Evolutionary conservation across 345 rosid genomes (phyloP).

Genomic region (Aquilaria malaccensis): DNA sequence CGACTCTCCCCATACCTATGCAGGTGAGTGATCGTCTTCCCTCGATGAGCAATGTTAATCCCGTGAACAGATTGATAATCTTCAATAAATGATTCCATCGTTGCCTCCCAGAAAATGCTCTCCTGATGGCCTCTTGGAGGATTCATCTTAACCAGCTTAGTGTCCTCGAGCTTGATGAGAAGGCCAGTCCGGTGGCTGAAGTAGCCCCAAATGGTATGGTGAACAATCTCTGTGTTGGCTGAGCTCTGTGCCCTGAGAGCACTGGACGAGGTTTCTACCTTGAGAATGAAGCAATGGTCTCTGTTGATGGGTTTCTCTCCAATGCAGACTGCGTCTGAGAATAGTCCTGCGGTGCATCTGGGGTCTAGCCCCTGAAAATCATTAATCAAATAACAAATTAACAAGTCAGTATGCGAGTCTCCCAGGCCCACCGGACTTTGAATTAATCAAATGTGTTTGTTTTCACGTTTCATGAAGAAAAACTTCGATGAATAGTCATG

Average conservation of each 20-base stretch:
- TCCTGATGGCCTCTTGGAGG: slow-evolving; percentile 31
- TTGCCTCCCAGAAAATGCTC: slow-evolving; percentile 79
- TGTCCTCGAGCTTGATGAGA: slow-evolving; percentile 60
- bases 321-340: slow-evolving; percentile 60
- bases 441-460: too few species aligned
- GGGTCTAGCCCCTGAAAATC: slow-evolving; percentile 73
- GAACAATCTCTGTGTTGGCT: slow-evolving; percentile 57
- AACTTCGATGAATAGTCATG: too few species aligned
- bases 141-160: slow-evolving; percentile 65
- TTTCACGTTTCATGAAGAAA: too few species aligned
- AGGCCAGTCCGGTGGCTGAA: slow-evolving; percentile 91
- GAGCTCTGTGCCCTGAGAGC: slow-evolving; percentile 61
- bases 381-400: neutral
- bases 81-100: slow-evolving; percentile 49
- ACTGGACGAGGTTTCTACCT: slow-evolving; percentile 45
- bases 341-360: slow-evolving; percentile 65
- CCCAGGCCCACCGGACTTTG: too few species aligned
- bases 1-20: slow-evolving; percentile 54
- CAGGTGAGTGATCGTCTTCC: slow-evolving; percentile 55
- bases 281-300: slow-evolving; percentile 74
- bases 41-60: slow-evolving; percentile 69
- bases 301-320: slow-evolving; percentile 49
- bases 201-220: slow-evolving; percentile 88
- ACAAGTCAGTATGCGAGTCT: too few species aligned
- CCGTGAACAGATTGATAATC: slow-evolving; percentile 64